These are phyloP conservation scores for Emericellopsis cladophorae DNA, from an alignment of 2,329 filamentous ascomycete genomes.

Conservation along the genomic window DNA sequence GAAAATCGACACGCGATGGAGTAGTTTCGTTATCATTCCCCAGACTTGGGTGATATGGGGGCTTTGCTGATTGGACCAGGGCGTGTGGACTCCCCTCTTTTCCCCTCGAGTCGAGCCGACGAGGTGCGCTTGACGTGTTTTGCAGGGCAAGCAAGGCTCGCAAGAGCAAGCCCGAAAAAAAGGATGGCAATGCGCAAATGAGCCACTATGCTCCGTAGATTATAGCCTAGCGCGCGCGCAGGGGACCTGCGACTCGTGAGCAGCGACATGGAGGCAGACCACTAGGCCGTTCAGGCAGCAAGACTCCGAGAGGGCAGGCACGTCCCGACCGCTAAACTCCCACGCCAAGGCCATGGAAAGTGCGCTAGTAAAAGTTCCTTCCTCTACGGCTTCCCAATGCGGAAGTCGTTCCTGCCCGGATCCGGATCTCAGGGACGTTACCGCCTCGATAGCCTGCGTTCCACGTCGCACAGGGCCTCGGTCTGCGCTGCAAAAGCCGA, in stretches of 20 bases:
- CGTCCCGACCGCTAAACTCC: conserved; percentile 1
- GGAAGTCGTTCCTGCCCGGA: conserved; percentile 2
- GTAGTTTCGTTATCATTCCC: conserved; percentile 18
- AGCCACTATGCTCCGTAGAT: neutral
- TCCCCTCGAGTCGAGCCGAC: neutral
- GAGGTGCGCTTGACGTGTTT: neutral
- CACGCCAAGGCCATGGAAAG: conserved; percentile 9
- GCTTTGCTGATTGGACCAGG: conserved; percentile 5
- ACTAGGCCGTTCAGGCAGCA: too few species aligned
- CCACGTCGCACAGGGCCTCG: neutral
- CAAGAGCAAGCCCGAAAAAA: neutral
- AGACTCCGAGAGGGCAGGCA: conserved; percentile 2
- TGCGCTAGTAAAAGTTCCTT: conserved; percentile 7
- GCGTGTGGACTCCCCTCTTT: neutral
- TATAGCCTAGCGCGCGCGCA: too few species aligned
- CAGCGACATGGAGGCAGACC: too few species aligned
- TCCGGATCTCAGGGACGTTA: conserved; percentile 1
- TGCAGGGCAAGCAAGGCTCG: too few species aligned
- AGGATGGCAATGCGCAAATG: neutral
- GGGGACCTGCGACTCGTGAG: too few species aligned
- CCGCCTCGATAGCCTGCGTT: neutral
- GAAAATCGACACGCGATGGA: neutral
- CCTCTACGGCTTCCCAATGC: conserved; percentile 1
- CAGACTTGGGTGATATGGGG: conserved; percentile 17
- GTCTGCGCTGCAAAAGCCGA: neutral